Base-by-base conservation (phyloP, 1,139 yeast genomes). In the Lodderomyces parapsilosis region DNA sequence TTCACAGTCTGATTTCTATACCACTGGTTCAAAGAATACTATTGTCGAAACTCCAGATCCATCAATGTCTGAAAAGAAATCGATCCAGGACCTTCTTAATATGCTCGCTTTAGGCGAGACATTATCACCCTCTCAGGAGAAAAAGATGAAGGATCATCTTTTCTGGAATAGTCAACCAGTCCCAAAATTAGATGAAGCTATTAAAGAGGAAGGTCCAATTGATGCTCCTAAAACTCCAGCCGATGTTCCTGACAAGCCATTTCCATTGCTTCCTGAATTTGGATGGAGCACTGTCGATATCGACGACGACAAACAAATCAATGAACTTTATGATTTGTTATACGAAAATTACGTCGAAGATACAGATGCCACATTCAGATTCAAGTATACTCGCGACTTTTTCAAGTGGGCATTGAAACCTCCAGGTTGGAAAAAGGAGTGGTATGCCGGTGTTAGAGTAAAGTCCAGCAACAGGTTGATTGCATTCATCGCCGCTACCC, bases 81-180 rank as follows among this genome's bases (percentile, higher is more conserved):
- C 68, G 38, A 71, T 79, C 41, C 81, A 77, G 54, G 79, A 78
- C 47, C 65, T 79, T 44, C 62, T 79, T 48, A 70, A 69, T 54
- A 69, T 68, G 51, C 62, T 80, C 36, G 67, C 81, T 4, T 60
- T 74, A 66, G 86, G 86, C 13, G 41, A 39, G 30, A 32, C 27
- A 14, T 68, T 81, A 46, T 71, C 71, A 19, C 81, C 75, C 33
- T 69, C 76, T 32, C 83, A 83, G 60, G 71, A 75, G 52, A 69
- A 68, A 44, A 80, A 83, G 28, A 89, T 91, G 90, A 82, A 87
- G 43, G 96, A 90, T 57, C 89, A 91, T 71, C 89, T 88, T 66
- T 93, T 93, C 66, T 93, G 99, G 99, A 87, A 86, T 59, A 94
- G 99, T 6, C 99, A 93, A 64, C 99, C 99, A 0, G 99, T 94